phyloP scores from a whole-genome alignment of 306 rosid species.

The Chamaecrista fasciculata region DNA sequence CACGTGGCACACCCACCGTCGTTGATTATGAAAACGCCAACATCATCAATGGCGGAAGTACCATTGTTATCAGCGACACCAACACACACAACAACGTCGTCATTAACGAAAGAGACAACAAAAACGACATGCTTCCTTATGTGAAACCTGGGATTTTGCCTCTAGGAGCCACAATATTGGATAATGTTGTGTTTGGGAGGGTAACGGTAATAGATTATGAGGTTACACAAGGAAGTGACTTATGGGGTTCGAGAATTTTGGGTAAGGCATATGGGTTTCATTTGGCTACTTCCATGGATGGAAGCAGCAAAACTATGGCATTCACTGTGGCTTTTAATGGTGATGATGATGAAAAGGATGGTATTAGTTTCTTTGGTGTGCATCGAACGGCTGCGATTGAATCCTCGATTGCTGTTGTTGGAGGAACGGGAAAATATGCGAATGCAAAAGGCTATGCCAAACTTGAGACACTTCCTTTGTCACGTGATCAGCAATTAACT shows the following conservation, averaged over 20 bases:
- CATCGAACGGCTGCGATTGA: conserved; percentile 29
- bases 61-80: conserved; percentile 21
- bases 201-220: conserved; percentile 46
- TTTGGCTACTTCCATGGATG: conserved; percentile 45
- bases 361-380: conserved; percentile 42
- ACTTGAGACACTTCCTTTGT: conserved; percentile 24
- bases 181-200: conserved; percentile 42
- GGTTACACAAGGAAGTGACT: conserved; percentile 34
- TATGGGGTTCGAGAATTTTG: conserved; percentile 26
- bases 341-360: conserved; percentile 7
- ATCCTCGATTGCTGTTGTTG: conserved; percentile 40
- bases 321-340: conserved; percentile 26
- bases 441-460: conserved; percentile 41
- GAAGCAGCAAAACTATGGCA: conserved; percentile 47
- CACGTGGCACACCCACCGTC: conserved; percentile 30
- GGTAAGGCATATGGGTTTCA: conserved; percentile 47
- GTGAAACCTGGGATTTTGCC: conserved; percentile 20
- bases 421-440: conserved; percentile 42
- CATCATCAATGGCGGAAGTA: neutral
- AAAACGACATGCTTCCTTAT: conserved; percentile 25
- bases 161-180: conserved; percentile 12
- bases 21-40: conserved; percentile 17
- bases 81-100: conserved; percentile 32
- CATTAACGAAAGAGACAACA: conserved; percentile 10
- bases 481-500: conserved; percentile 4